Evolutionary conservation across 2,329 filamentous ascomycete genomes (phyloP), one percentile per base, ranked within the genome.

Genomic region (Coniochaeta sp.): DNA sequence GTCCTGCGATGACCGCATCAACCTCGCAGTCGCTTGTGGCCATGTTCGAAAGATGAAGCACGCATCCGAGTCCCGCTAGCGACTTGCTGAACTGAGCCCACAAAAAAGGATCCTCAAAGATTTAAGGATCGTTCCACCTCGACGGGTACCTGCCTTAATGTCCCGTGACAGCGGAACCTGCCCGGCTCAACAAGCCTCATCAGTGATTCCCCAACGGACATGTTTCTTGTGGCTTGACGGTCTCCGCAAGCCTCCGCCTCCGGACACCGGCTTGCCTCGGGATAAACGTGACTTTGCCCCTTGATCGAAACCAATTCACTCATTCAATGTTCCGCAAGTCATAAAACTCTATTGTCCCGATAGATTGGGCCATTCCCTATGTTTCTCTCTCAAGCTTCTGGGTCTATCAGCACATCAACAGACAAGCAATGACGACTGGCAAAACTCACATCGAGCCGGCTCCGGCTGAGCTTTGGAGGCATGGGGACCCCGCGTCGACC

Each of bases 391-490:
- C 4, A 50, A n/a, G 28, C 24, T 28, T 26, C 26, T 31, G 31
- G 47, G 12, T 31, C 24, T 52, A 12, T 11, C 47, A 52, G 14
- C 24, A 28, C 14, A 17, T 3, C 47, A 28, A 52, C 22, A 26
- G 34, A 52, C 11, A 52, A 31, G 47, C 47, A 26, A 57, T 57
- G 54, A 57, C 54, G 19, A 57, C 34, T 17, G 54, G 34, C 28
- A 36, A 43, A 14, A 44, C 28, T 14, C 22, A 28, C 24, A 17
- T 31, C 24, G 56, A 40, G 34, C 34, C 33, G 38, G 57, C 57
- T 17, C 63, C 68, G 26, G 62, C 74, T 63, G 81, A 86, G 69
- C 80, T 96, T 50, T 95, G 91, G 91, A 80, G 81, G 63, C 90
- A 92, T 72, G 77, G 83, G 36, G 74, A 82, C 66, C 89, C 89